phyloP scores from a whole-genome alignment of 176 grass and related monocot species.

The Oryza australiensis region DNA sequence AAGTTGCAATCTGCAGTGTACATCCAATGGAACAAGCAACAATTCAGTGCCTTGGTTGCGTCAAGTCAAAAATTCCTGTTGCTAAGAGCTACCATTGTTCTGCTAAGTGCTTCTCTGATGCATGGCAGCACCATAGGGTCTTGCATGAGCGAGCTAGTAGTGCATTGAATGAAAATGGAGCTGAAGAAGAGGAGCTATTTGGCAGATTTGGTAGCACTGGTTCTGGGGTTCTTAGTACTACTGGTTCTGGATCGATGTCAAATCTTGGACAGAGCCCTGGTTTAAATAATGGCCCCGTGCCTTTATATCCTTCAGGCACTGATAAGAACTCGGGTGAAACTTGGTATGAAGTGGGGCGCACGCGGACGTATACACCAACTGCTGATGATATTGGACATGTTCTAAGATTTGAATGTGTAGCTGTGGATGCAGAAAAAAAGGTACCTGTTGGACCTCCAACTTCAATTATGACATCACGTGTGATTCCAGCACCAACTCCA shows the following conservation, averaged over 20 bases:
- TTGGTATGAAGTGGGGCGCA: conserved; percentile 87
- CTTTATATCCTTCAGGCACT: conserved; percentile 51
- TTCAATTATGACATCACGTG: conserved; percentile 89
- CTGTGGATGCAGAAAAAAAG: conserved; percentile 63
- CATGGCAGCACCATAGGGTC: conserved; percentile 90
- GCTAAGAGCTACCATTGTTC: conserved; percentile 96
- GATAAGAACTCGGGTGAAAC: conserved; percentile 84
- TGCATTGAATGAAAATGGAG: conserved; percentile 82
- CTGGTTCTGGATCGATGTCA: conserved; percentile 52
- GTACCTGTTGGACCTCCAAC: conserved; percentile 52
- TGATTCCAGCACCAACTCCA: conserved; percentile 95
- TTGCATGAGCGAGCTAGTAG: conserved; percentile 90
- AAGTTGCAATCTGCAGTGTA: conserved; percentile 78
- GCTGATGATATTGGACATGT: conserved; percentile 98
- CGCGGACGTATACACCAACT: conserved; percentile 75
- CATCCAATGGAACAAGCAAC: conserved; percentile 95
- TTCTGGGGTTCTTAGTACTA: conserved; percentile 51
- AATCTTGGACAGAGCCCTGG: conserved; percentile 60
- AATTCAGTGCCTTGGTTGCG: conserved; percentile 87
- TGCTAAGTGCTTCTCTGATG: conserved; percentile 89
- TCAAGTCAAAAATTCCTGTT: conserved; percentile 96
- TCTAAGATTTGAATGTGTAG: conserved; percentile 90
- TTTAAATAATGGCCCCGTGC: conserved; percentile 56
- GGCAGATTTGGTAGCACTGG: conserved; percentile 62
- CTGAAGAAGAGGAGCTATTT: conserved; percentile 93